Percentiles rank a stretch among this genome's conserved stretches.
Evolutionary conservation across 371 early-diverging fungal species (phyloP).

Genomic region (Catenaria anguillulae): DNA sequence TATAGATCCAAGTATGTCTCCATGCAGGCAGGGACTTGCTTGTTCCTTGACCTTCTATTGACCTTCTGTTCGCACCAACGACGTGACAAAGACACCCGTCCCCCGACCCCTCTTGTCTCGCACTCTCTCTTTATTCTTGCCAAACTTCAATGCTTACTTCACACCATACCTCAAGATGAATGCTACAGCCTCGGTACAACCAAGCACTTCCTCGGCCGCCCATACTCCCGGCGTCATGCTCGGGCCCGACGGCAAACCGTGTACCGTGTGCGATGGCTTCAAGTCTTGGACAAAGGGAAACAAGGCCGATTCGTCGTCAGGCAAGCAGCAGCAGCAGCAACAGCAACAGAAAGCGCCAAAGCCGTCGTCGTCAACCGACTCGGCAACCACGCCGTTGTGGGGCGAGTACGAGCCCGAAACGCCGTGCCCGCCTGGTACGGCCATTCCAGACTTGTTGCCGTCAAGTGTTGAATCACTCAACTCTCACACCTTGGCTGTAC

Average conservation of each 20-base stretch:
- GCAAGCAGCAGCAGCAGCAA: not conserved
- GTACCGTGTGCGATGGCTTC: slow-evolving; percentile 10
- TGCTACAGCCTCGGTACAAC: too few species aligned
- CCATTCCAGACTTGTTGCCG: not conserved
- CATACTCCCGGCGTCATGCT: not conserved
- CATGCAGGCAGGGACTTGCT: too few species aligned
- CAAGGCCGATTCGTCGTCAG: not conserved
- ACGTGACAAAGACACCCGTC: too few species aligned
- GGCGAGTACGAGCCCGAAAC: slow-evolving; percentile 4
- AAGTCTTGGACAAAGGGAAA: slow-evolving; percentile 7
- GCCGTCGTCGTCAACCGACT: not conserved
- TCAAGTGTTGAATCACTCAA: too few species aligned
- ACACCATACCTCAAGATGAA: too few species aligned
- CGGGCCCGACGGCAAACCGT: slow-evolving; percentile 7
- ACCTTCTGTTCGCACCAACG: too few species aligned
- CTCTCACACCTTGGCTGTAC: not conserved
- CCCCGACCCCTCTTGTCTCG: too few species aligned
- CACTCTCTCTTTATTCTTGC: too few species aligned
- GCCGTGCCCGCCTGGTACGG: slow-evolving; percentile 4
- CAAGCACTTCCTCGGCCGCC: too few species aligned
- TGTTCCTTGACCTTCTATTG: too few species aligned
- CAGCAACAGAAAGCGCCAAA: not conserved
- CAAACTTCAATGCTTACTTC: too few species aligned
- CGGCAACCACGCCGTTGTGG: not conserved
- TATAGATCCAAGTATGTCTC: too few species aligned